Conservation (phyloP, 1,139 yeast genomes). For the Kodamaea sp. region DNA sequence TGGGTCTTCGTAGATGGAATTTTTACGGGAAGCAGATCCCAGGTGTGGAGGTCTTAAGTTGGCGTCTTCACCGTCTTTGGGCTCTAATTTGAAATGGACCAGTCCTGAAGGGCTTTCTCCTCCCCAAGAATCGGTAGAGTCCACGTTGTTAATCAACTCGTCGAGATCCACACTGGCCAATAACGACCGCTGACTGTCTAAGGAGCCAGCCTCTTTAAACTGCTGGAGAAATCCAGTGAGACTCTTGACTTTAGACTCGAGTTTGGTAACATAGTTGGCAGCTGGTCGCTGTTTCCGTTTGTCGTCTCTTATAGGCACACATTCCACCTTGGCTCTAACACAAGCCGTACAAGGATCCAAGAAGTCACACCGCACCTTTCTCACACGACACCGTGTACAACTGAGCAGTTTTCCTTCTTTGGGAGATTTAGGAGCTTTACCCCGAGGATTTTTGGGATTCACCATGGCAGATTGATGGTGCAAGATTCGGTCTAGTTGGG, state of each 20-base stretch:
- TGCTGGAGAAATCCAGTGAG: conserved; percentile 27
- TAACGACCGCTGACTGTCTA: conserved; percentile 22
- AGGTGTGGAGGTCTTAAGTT: background rate
- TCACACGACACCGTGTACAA: conserved; percentile 53
- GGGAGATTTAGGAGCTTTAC: too few species aligned
- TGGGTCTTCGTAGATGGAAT: conserved; percentile 10
- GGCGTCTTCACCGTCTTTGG: conserved; percentile 1
- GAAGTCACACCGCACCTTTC: conserved; percentile 56
- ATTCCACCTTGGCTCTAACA: conserved; percentile 43
- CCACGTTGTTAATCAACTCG: conserved; percentile 5
- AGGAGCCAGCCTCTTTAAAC: conserved; percentile 21
- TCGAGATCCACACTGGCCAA: conserved; percentile 5
- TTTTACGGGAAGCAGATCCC: conserved; percentile 1
- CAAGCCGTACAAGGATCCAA: conserved; percentile 55
- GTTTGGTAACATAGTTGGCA: conserved; percentile 46
- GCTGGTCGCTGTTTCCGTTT: conserved; percentile 55
- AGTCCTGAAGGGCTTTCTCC: background rate
- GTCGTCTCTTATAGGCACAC: conserved; percentile 52
- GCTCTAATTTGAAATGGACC: background rate
- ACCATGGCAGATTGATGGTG: too few species aligned
- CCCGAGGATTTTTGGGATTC: too few species aligned
- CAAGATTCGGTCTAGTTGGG: too few species aligned
- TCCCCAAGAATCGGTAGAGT: conserved; percentile 5
- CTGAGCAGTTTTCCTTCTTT: conserved; percentile 21
- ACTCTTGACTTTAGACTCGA: conserved; percentile 31